These are phyloP conservation scores for Rhynchosporium secalis DNA, from an alignment of 2,329 filamentous ascomycete genomes.

Conservation along the genomic window DNA sequence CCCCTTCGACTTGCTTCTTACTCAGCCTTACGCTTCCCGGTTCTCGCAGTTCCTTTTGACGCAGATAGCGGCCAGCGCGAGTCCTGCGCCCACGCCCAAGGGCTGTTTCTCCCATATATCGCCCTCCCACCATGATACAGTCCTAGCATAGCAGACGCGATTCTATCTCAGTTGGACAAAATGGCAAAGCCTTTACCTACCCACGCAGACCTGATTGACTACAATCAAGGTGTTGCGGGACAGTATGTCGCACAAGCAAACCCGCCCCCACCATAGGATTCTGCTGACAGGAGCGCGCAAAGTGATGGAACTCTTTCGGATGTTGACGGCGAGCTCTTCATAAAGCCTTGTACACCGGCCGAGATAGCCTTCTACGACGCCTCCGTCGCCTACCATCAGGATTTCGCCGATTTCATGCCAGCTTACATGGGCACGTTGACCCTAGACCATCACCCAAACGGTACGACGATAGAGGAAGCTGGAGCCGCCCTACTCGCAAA, in stretches of 20 bases:
- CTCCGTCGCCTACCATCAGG: slow-evolving; percentile 60
- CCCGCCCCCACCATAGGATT: slow-evolving; percentile 5
- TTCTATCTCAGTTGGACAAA: slow-evolving; percentile 32
- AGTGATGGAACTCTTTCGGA: slow-evolving; percentile 87
- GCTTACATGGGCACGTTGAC: slow-evolving; percentile 77
- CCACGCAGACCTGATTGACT: slow-evolving; percentile 61
- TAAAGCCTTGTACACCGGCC: slow-evolving; percentile 86
- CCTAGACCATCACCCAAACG: slow-evolving; percentile 58
- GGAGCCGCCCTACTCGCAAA: slow-evolving; percentile 43
- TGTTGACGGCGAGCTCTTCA: slow-evolving; percentile 78
- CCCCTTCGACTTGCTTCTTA: slow-evolving; percentile 7
- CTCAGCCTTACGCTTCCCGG: slow-evolving; percentile 27
- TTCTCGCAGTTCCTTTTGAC: slow-evolving; percentile 21
- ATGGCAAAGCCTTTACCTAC: slow-evolving; percentile 46
- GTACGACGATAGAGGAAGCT: slow-evolving; percentile 51
- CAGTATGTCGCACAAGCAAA: slow-evolving; percentile 61
- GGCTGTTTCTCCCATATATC: slow-evolving; percentile 24
- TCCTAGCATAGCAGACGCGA: slow-evolving; percentile 37
- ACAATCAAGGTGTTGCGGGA: slow-evolving; percentile 76
- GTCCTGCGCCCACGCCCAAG: slow-evolving; percentile 15
- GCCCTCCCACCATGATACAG: slow-evolving; percentile 38
- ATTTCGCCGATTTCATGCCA: slow-evolving; percentile 80
- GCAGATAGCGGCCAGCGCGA: slow-evolving; percentile 15
- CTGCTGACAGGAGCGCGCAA: slow-evolving; percentile 43
- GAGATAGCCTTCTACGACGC: slow-evolving; percentile 91